Conservation (phyloP, 306 rosid genomes). For the Hippophae tibetana region DNA sequence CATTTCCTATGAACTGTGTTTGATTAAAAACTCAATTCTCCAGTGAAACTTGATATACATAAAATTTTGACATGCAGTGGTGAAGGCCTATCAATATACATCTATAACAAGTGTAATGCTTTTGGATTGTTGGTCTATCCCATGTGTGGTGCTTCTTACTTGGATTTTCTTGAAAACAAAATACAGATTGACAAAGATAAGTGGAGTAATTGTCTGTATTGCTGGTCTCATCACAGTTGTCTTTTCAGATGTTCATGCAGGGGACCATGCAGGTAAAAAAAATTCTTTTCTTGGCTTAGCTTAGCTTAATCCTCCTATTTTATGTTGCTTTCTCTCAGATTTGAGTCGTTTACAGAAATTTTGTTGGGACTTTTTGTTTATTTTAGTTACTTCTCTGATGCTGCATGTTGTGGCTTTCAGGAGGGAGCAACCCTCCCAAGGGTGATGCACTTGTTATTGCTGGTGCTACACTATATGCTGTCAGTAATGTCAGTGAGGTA, state of each 20-base stretch:
- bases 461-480: constrained; percentile 75
- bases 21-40: neutral
- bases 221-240: constrained; percentile 81
- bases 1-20: neutral
- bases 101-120: constrained; percentile 90
- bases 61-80: constrained; percentile 51
- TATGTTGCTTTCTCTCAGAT: constrained; percentile 1
- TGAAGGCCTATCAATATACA: constrained; percentile 96
- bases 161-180: constrained; percentile 95
- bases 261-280: constrained; percentile 65
- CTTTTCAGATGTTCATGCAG: constrained; percentile 87
- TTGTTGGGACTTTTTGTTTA: constrained; percentile 2
- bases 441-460: constrained; percentile 72
- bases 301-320: neutral
- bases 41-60: constrained; percentile 5
- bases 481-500: constrained; percentile 84
- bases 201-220: constrained; percentile 70
- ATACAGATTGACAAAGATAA: constrained; percentile 58
- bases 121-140: constrained; percentile 96
- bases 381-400: constrained; percentile 16
- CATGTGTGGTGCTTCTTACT: constrained; percentile 81
- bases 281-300: neutral
- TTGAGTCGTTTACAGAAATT: constrained; percentile 2
- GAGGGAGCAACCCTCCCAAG: constrained; percentile 66
- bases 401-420: constrained; percentile 30